phyloP scores from a whole-genome alignment of 1,284 basidiomycete genomes.

The Hemileia vastatrix region DNA sequence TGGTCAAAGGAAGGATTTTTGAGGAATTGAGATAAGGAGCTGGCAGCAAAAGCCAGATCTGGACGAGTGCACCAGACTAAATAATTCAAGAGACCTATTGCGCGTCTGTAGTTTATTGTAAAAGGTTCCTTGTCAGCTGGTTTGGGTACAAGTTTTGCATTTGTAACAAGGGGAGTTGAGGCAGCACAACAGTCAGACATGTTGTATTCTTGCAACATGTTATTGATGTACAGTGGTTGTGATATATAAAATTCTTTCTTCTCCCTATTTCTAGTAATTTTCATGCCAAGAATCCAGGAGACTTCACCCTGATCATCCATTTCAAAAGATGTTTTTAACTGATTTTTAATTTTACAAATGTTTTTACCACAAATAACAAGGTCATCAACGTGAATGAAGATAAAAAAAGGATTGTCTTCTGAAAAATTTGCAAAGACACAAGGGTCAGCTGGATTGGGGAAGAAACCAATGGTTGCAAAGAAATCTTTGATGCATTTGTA shows the following conservation, averaged over 20 bases:
- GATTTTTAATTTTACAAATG: not conserved
- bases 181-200: not conserved
- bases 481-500: no score
- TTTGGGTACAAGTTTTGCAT: not conserved
- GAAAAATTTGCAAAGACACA: constrained; percentile 1
- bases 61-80: constrained; percentile 12
- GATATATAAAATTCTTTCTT: not conserved
- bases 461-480: no score
- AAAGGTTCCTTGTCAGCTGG: not conserved
- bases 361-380: not conserved
- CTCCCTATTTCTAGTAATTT: no score
- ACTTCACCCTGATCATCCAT: constrained; percentile 8
- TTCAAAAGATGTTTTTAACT: not conserved
- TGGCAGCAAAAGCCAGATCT: constrained; percentile 1
- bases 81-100: not conserved
- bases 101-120: constrained; percentile 3
- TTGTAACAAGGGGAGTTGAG: not conserved
- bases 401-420: not conserved
- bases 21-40: not conserved
- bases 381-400: constrained; percentile 11
- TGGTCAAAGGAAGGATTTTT: not conserved
- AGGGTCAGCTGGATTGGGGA: not conserved
- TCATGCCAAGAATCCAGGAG: not conserved
- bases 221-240: not conserved
- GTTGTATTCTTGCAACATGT: not conserved